Base-by-base conservation (phyloP, 192 early-diverging fungal species). In the Linnemannia elongata region DNA sequence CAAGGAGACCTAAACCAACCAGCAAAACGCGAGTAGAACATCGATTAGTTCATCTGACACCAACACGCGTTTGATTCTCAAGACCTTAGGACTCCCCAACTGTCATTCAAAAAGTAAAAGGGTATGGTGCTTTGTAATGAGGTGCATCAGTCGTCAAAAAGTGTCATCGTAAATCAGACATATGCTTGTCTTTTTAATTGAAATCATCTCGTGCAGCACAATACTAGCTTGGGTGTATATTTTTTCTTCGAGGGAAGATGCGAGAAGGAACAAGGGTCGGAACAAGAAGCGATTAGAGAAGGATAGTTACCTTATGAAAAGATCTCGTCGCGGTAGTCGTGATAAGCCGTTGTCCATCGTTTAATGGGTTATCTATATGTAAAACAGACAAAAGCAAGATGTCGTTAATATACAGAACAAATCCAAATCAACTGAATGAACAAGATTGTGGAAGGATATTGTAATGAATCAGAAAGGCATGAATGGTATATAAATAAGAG, bases 401-500 rank as follows among this genome's bases (percentile, higher is more conserved):
- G 60, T 13, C 27, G 60, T 66, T 66, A 66, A 15, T 66, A 33
- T 33, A 66, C 3, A 66, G 60, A 33, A 66, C 60, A 66, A 33
- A 10, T 33, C 27, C 10, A n/a, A 33, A 17, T 66, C 10, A 66
- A 33, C 0, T 66, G 10, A 33, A 3, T 66, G 10, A 66, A 15
- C 44, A 33, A 66, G 15, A 18, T 52, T 17, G 5, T 52, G 3
- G 6, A 2, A 15, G 72, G 27, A 66, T 82, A 63, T 87, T 69
- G 72, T 75, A 77, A 72, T 80, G 63, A 73, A 86, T 92, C 91
- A 92, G 91, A 83, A 87, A 90, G 85, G 94, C 94, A 95, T 95
- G 94, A 94, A 94, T 94, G 93, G 93, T 93, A 94, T 88, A 88
- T 88, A 92, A 91, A 88, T 89, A 84, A 88, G 80, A 90, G 88